These are phyloP conservation scores for Suillus spraguei DNA, from an alignment of 768 basidiomycete genomes.

Conservation along the genomic window DNA sequence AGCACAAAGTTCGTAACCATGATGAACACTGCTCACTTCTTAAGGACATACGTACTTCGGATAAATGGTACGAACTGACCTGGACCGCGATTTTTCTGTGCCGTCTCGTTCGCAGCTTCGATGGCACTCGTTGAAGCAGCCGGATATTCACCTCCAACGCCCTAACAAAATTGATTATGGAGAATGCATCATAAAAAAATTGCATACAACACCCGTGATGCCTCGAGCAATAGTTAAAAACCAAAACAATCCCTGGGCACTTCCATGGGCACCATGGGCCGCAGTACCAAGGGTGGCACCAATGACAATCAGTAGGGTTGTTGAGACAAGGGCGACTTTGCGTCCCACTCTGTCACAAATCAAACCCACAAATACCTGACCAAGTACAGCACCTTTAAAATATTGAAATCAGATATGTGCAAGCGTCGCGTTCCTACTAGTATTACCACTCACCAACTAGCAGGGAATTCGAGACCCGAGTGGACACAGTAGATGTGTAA, in stretches of 20 bases:
- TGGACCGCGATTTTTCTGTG: conserved; percentile 60
- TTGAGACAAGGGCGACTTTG: conserved; percentile 71
- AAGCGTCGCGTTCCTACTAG: neutral
- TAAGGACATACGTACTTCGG: conserved; percentile 9
- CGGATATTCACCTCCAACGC: conserved; percentile 80
- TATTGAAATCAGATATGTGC: conserved; percentile 11
- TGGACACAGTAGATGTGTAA: conserved; percentile 64
- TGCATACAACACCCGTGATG: conserved; percentile 62
- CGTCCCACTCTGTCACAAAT: conserved; percentile 76
- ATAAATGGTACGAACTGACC: conserved; percentile 35
- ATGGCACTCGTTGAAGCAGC: conserved; percentile 69
- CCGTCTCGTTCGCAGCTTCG: conserved; percentile 75
- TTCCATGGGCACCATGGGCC: conserved; percentile 62
- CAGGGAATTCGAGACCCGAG: conserved; percentile 70
- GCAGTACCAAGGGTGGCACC: conserved; percentile 71
- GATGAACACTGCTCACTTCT: conserved; percentile 54
- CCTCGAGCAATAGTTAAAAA: conserved; percentile 73
- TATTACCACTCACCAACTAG: conserved; percentile 55
- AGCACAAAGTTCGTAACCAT: conserved; percentile 78
- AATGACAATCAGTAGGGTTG: conserved; percentile 68
- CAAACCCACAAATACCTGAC: conserved; percentile 64
- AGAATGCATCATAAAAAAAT: neutral
- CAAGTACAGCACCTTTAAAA: conserved; percentile 56
- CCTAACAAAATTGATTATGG: conserved; percentile 35
- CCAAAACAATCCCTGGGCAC: conserved; percentile 67